Conservation (phyloP, 805 yeast genomes). For the Cyberlindnera galapagoensis region DNA sequence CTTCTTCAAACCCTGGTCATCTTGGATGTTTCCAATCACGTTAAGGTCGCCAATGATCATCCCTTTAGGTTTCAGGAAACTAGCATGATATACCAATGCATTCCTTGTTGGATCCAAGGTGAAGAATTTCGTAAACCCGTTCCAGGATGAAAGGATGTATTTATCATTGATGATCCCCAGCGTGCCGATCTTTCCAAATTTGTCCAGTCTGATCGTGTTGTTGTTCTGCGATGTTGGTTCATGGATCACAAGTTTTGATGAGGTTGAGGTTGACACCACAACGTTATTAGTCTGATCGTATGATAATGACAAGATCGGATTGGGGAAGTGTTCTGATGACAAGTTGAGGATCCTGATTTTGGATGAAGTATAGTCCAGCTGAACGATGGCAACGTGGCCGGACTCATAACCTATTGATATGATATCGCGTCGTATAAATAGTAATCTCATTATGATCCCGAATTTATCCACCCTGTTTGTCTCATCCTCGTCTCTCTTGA, state of each 20-base stretch:
- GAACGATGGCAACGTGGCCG: constrained; percentile 45
- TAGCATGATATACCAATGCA: constrained; percentile 12
- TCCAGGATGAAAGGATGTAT: constrained; percentile 43
- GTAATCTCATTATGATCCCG: constrained; percentile 64
- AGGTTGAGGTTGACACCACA: constrained; percentile 42
- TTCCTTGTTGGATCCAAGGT: constrained; percentile 11
- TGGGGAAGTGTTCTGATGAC: constrained; percentile 37
- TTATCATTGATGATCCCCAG: constrained; percentile 19
- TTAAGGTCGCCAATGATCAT: constrained; percentile 23
- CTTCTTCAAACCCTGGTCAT: constrained; percentile 21
- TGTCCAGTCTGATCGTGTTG: constrained; percentile 9
- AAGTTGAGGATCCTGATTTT: constrained; percentile 11
- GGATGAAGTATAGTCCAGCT: constrained; percentile 14
- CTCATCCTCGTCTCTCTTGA: constrained; percentile 8
- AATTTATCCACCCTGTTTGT: constrained; percentile 28
- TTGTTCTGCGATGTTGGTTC: constrained; percentile 3
- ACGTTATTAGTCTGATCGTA: constrained; percentile 21
- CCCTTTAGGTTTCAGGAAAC: constrained; percentile 21
- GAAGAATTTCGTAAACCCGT: constrained; percentile 37
- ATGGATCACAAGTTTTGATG: constrained; percentile 33
- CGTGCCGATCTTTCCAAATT: constrained; percentile 34
- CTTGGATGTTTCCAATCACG: constrained; percentile 22
- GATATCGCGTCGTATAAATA: constrained; percentile 27
- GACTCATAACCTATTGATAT: constrained; percentile 65
- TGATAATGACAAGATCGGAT: constrained; percentile 44